Conservation (phyloP, 225 moss, liverwort and hornwort genomes). For the Bryoerythrophyllum caledonicum region DNA sequence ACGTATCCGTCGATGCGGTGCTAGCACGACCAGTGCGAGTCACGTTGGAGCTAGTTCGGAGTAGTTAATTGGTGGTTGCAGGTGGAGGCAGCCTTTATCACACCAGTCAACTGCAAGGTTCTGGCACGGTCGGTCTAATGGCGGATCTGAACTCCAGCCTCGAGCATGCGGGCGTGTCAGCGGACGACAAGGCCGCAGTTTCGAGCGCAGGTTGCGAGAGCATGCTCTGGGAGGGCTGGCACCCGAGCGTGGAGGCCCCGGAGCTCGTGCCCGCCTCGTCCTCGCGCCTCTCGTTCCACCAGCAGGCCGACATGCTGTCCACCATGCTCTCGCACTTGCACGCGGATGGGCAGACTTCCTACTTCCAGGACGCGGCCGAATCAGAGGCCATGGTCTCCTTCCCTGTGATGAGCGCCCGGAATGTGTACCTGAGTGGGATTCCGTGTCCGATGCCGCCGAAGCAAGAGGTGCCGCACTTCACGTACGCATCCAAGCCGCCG, state of each 20-base stretch:
- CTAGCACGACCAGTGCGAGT: background rate
- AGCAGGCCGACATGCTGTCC: slow-evolving; percentile 41
- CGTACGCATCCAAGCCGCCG: background rate
- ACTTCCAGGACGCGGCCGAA: slow-evolving; percentile 11
- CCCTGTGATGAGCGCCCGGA: background rate
- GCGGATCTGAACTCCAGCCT: slow-evolving; percentile 37
- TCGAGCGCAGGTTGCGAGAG: slow-evolving; percentile 25
- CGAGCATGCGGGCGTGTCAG: slow-evolving; percentile 34
- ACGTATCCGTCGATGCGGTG: background rate
- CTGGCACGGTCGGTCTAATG: slow-evolving; percentile 16
- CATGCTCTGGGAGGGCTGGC: slow-evolving; percentile 53
- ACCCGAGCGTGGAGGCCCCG: slow-evolving; percentile 26
- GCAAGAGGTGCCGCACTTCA: background rate
- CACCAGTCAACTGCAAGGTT: slow-evolving; percentile 29
- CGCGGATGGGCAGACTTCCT: slow-evolving; percentile 10
- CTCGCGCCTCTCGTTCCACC: slow-evolving; percentile 21
- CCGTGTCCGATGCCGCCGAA: background rate
- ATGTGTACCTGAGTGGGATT: background rate
- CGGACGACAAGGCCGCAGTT: slow-evolving; percentile 7
- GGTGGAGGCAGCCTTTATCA: background rate
- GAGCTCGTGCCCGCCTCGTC: slow-evolving; percentile 19
- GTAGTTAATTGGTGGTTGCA: slow-evolving; percentile 21
- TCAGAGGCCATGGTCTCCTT: slow-evolving; percentile 15
- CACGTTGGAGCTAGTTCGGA: background rate
- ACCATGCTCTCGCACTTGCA: slow-evolving; percentile 43